Evolutionary conservation across 257 asterid genomes (phyloP), one percentile per base, ranked within the genome.

Genomic region (Forsythia viridissima): DNA sequence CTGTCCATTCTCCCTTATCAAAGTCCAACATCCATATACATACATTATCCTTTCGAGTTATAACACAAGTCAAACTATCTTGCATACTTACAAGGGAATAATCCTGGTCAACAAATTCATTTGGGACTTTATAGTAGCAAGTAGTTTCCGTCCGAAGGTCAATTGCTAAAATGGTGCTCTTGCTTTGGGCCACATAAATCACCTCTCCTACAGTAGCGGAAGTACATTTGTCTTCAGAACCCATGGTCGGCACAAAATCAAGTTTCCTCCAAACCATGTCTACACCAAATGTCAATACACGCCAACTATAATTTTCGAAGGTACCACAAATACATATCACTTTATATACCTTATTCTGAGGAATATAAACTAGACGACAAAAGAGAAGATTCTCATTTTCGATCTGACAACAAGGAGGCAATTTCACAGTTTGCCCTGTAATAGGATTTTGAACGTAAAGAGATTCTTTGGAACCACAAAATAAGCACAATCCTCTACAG

Each of bases 401-500:
- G 0, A 5, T 5, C 3, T 18, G 7, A 8, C 71, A 37, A 48
- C 71, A 37, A 48, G 71, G 72, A 48, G 71, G 72, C 36, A 78
- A 41, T 8, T 8, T 10, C 59, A 40, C 37, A 78, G 43, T 13
- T 16, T 78, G 48, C 42, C 20, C 20, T 3, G 81, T 78, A 18
- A 41, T 11, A 24, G 76, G 81, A 43, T 78, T 78, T 30, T 41
- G 63, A 52, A 78, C 21, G 4, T 78, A 41, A 4, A 77, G 57
- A 15, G 57, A n/a, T 20, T 21, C 4, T 40, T 61, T 4, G 30
- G 59, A 21, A 13, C 41, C 9, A 65, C 3, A 6, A 21, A 69
- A 77, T 46, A 77, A n/a, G 69, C 70, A 77, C 71, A 77, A 36
- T 18, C 80, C 80, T 51, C 57, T 77, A 6, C 70, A 69, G 51